Percentiles rank a stretch among this genome's conserved stretches.
These are phyloP conservation scores for Euphorbia pulcherrima DNA, from an alignment of 345 rosid species.

Conservation along the genomic window DNA sequence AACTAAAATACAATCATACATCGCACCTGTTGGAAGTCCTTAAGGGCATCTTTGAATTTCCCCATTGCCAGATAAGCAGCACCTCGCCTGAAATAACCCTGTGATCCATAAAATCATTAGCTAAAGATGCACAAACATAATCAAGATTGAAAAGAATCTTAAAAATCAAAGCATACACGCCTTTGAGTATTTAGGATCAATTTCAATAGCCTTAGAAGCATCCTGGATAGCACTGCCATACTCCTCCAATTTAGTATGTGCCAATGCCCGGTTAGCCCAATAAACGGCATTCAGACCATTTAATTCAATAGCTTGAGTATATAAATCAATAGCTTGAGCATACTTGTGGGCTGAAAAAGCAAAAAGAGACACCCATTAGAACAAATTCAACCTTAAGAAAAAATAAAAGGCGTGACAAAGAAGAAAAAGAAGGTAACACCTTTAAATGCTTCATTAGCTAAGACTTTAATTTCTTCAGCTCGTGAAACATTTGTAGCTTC, in stretches of 20 bases:
- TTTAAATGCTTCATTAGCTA: conserved; percentile 56
- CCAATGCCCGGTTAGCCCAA: conserved; percentile 94
- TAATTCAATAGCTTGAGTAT: conserved; percentile 73
- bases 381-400: not conserved
- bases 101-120: conserved; percentile 17
- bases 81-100: conserved; percentile 97
- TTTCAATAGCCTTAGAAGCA: conserved; percentile 84
- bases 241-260: conserved; percentile 92
- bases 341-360: conserved; percentile 59
- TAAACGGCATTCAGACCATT: conserved; percentile 72
- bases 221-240: conserved; percentile 95
- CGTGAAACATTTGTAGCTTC: conserved; percentile 28
- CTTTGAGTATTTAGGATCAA: conserved; percentile 83
- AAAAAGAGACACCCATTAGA: conserved; percentile 12
- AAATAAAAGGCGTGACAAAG: not conserved
- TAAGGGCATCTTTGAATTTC: conserved; percentile 86
- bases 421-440: conserved; percentile 21
- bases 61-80: conserved; percentile 98
- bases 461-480: conserved; percentile 50
- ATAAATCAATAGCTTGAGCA: conserved; percentile 73
- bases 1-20: not conserved
- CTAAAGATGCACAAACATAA: not conserved
- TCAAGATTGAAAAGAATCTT: not conserved
- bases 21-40: conserved; percentile 91
- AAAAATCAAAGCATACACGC: conserved; percentile 17